A percentile compares a stretch with the other conserved stretches of the same genome.
Conservation (phyloP, 805 yeast species). For the Dipodascopsis tothii region DNA sequence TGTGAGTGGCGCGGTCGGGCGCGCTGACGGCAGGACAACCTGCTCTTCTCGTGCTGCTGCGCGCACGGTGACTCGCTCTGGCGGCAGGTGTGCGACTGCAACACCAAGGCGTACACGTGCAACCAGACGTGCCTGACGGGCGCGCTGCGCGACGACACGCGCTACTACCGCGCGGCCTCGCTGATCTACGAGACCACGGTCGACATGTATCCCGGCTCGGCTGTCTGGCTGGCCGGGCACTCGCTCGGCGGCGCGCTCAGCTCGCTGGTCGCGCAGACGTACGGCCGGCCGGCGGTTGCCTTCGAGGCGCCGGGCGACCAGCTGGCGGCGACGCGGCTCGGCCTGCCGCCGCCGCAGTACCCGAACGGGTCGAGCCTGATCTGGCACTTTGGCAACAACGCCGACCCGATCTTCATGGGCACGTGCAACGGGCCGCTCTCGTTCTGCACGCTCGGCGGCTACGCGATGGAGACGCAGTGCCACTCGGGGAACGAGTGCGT, state of each 20-base stretch:
- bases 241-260: constrained; percentile 88
- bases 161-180: constrained; percentile 73
- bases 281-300: constrained; percentile 80
- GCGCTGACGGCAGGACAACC: constrained; percentile 48
- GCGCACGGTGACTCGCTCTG: constrained; percentile 85
- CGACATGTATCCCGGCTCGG: constrained; percentile 55
- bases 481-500: constrained; percentile 83
- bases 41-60: constrained; percentile 91
- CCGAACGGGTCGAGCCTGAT: constrained; percentile 71
- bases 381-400: constrained; percentile 95
- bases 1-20: not conserved
- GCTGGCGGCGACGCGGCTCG: constrained; percentile 74
- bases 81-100: constrained; percentile 95
- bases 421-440: constrained; percentile 92
- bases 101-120: constrained; percentile 71
- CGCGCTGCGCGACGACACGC: constrained; percentile 64
- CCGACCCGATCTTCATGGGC: constrained; percentile 95
- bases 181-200: constrained; percentile 71
- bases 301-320: constrained; percentile 91
- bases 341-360: constrained; percentile 89
- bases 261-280: constrained; percentile 75
- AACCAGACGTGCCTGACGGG: constrained; percentile 77
- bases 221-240: constrained; percentile 90
- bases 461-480: constrained; percentile 94
- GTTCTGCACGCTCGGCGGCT: constrained; percentile 83